Base-by-base conservation (phyloP, 108 stramenopile species). In the Seminavis robusta region DNA sequence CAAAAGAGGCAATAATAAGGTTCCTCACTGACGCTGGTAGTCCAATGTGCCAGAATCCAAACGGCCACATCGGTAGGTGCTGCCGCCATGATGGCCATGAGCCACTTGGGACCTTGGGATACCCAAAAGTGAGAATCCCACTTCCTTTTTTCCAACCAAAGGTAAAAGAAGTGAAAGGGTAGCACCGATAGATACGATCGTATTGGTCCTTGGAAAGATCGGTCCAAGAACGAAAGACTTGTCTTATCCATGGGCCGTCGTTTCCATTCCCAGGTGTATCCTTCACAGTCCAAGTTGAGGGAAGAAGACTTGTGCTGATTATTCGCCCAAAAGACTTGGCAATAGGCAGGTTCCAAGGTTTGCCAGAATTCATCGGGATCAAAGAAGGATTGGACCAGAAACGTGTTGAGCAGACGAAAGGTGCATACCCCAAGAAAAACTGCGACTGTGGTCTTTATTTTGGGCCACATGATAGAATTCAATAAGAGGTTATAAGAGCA, bases 301-400 rank as follows among this genome's bases (percentile, higher is more conserved):
- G n/a, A n/a, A n/a, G n/a, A n/a, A n/a, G n/a, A n/a, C n/a, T n/a
- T n/a, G n/a, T n/a, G n/a, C n/a, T n/a, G n/a, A n/a, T n/a, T n/a
- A n/a, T n/a, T n/a, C n/a, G 48, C 28, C 26, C 58, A 49, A 59
- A 86, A 90, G 5, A 66, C 82, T 25, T 72, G 44, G 50, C 92
- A 94, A 59, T 94, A 94, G 7, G 92, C 86, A 7, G 92, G 92
- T 71, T 94, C 92, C 16, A 94, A 56, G n/a, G 79, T 80, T 61
- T 94, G 92, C 88, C 88, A 90, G 47, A 85, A 90, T 55, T 94
- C 92, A 57, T 94, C 92, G 19, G 92, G 85, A 65, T 94, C 92
- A 45, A 94, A 94, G 60, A 90, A 88, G 23, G 86, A 76, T 69
- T 87, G 79, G 8, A 93, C 71, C 38, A 87, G 36, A 48, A 73